phyloP scores from a whole-genome alignment of 192 early-diverging fungal species.

The Entomortierella lignicola region DNA sequence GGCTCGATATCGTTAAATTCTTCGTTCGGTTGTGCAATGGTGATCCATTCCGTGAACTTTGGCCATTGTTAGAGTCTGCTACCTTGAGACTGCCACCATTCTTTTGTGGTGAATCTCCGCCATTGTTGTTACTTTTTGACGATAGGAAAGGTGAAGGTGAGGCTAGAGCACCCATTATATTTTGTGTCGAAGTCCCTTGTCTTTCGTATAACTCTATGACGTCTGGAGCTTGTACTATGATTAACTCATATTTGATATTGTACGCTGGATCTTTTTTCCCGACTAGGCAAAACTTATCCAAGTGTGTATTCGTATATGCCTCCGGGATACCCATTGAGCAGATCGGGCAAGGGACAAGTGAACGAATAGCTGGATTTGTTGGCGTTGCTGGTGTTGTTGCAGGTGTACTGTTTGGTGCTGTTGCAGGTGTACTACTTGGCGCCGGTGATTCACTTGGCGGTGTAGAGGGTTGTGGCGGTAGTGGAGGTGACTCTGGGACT shows the following conservation, averaged over 20 bases:
- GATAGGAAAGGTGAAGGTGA: not conserved
- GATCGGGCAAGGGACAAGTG: conserved; percentile 37
- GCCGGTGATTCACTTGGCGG: not conserved
- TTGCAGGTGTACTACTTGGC: not conserved
- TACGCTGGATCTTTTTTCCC: conserved; percentile 27
- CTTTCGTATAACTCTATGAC: conserved; percentile 23
- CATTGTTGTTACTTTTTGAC: not conserved
- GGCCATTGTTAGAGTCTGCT: not conserved
- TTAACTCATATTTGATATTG: conserved; percentile 7
- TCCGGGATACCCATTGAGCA: conserved; percentile 24
- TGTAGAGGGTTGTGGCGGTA: not conserved
- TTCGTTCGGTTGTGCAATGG: not conserved
- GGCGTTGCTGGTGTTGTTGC: not conserved
- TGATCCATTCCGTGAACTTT: conserved; percentile 6
- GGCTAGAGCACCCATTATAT: not conserved
- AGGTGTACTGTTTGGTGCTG: not conserved
- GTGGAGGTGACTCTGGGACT: not conserved
- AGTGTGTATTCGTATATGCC: conserved; percentile 30
- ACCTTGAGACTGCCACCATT: not conserved
- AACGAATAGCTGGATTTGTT: not conserved
- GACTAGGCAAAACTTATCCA: conserved; percentile 37
- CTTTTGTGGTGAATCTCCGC: not conserved
- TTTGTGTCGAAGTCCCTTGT: conserved; percentile 13
- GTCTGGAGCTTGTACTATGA: not conserved
- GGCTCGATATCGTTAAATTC: not conserved